Conservation (phyloP, 2,329 filamentous ascomycete species). For the Echinosphaeria canescens region DNA sequence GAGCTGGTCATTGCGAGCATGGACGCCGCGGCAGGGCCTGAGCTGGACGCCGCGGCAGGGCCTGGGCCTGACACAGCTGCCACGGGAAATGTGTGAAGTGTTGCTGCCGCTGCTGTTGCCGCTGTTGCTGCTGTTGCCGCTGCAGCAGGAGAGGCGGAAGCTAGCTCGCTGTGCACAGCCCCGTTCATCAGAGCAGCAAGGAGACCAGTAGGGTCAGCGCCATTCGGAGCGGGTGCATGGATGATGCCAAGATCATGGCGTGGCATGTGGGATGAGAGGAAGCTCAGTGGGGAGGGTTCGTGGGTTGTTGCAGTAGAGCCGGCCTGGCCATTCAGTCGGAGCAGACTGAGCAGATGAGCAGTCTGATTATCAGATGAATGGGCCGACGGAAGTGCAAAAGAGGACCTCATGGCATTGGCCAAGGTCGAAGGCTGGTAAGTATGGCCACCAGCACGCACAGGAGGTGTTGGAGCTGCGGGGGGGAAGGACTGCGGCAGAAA, state of each 20-base stretch:
- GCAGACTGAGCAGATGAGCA: constrained; percentile 32
- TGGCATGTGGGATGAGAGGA: constrained; percentile 7
- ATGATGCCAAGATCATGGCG: too few relatives aligned
- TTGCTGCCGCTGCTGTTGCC: constrained; percentile 4
- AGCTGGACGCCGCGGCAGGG: constrained; percentile 7
- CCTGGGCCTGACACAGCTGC: too few relatives aligned
- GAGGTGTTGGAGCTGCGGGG: constrained; percentile 23
- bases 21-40: constrained; percentile 5
- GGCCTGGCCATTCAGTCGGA: constrained; percentile 31
- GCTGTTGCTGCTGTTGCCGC: neutral
- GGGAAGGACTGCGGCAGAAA: too few relatives aligned
- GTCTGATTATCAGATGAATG: constrained; percentile 16
- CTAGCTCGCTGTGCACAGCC: constrained; percentile 23
- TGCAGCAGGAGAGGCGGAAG: constrained; percentile 16
- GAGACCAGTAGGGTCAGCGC: constrained; percentile 32
- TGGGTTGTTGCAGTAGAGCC: constrained; percentile 6
- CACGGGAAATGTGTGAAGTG: too few relatives aligned
- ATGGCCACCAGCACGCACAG: constrained; percentile 16
- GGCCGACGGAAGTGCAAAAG: too few relatives aligned
- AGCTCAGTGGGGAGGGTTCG: constrained; percentile 6
- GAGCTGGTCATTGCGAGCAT: too few relatives aligned
- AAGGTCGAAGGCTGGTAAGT: too few relatives aligned
- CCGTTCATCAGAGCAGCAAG: constrained; percentile 39
- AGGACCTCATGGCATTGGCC: too few relatives aligned
- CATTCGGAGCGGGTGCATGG: constrained; percentile 32